phyloP scores from a whole-genome alignment of 805 yeast species.

The Myxozyma lipomycoides region DNA sequence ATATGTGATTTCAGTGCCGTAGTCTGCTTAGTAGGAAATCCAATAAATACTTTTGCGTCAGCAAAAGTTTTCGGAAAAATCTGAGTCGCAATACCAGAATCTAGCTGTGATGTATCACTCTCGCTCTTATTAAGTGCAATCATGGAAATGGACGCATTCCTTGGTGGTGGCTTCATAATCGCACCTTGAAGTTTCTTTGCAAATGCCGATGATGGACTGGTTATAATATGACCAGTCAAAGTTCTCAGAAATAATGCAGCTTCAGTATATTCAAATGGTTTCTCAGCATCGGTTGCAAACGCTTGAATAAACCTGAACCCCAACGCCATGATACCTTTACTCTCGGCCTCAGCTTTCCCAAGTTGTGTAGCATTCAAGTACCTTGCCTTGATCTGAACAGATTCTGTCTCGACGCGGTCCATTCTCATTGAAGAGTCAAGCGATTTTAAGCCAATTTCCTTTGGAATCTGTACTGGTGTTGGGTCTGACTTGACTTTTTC shows the following conservation, averaged over 20 bases:
- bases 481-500: conserved; percentile 31
- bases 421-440: conserved; percentile 33
- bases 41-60: conserved; percentile 42
- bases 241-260: conserved; percentile 33
- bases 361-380: conserved; percentile 40
- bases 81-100: conserved; percentile 37
- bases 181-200: conserved; percentile 38
- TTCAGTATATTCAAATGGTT: conserved; percentile 36
- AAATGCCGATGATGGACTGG: conserved; percentile 34
- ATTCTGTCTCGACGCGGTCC: conserved; percentile 28
- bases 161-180: conserved; percentile 42
- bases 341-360: conserved; percentile 27
- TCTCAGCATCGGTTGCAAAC: conserved; percentile 28
- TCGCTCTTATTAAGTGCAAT: conserved; percentile 34
- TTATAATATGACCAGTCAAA: conserved; percentile 36
- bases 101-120: conserved; percentile 33
- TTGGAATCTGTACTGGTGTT: conserved; percentile 29
- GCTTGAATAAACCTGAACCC: conserved; percentile 24
- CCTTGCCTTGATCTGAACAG: conserved; percentile 33
- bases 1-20: conserved; percentile 40
- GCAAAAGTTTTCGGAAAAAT: conserved; percentile 37
- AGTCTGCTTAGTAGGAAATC: conserved; percentile 43
- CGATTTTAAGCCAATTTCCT: conserved; percentile 28
- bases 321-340: conserved; percentile 21
- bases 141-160: conserved; percentile 36